phyloP scores from a whole-genome alignment of 257 asterid species.

The Parsonsia alboflavescens region DNA sequence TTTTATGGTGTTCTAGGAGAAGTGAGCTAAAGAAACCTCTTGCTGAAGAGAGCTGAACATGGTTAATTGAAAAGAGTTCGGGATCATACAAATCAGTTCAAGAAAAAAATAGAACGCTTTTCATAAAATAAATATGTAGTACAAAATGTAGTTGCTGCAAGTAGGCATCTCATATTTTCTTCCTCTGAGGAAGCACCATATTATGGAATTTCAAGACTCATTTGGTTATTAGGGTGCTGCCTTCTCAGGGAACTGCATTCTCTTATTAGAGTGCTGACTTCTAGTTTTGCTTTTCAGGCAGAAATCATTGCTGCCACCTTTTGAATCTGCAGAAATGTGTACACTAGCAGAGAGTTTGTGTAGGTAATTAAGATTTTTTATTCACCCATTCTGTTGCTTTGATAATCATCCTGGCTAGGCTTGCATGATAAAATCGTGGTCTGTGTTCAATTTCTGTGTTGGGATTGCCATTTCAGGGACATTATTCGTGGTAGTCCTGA shows the following conservation, averaged over 20 bases:
- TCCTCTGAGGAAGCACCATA: neutral
- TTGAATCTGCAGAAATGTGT: conserved; percentile 94
- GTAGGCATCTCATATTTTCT: neutral
- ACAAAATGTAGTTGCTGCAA: neutral
- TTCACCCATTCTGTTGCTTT: neutral
- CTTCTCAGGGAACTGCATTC: conserved; percentile 9
- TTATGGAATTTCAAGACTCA: neutral
- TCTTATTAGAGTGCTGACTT: conserved; percentile 21
- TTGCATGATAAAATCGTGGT: too few relatives aligned
- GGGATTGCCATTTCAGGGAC: conserved; percentile 49
- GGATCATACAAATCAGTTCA: neutral
- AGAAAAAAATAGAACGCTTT: neutral
- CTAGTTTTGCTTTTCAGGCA: conserved; percentile 50
- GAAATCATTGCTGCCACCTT: conserved; percentile 79
- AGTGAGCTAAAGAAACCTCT: neutral
- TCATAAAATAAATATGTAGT: neutral
- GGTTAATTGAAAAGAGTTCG: neutral
- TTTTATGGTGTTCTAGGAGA: neutral
- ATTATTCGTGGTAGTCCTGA: conserved; percentile 95
- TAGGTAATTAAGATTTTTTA: conserved; percentile 46
- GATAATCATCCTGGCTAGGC: neutral
- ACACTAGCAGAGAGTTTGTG: conserved; percentile 83
- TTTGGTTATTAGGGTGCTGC: neutral
- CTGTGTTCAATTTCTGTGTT: neutral
- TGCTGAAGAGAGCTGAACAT: neutral